phyloP scores from a whole-genome alignment of 768 basidiomycete genomes.

The Suillus plorans region DNA sequence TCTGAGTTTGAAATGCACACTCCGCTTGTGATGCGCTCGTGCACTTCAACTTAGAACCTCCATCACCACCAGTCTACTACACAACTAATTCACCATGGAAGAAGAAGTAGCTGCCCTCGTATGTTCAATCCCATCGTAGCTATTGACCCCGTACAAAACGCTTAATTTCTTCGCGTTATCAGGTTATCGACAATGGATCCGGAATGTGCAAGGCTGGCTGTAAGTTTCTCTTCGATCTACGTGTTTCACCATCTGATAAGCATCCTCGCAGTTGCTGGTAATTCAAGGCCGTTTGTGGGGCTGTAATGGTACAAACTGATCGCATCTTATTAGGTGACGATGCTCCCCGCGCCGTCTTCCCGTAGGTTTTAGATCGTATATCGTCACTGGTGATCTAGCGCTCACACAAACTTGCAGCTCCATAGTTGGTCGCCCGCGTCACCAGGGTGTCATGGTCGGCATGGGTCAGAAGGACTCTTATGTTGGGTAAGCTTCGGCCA shows the following conservation, averaged over 20 bases:
- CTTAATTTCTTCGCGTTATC: conserved; percentile 6
- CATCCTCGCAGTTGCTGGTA: conserved; percentile 60
- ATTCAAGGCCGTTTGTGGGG: not conserved
- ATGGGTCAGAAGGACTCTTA: conserved; percentile 98
- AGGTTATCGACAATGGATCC: conserved; percentile 93
- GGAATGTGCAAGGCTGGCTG: conserved; percentile 99
- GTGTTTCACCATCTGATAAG: conserved; percentile 20
- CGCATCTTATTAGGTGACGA: conserved; percentile 67
- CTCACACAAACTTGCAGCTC: conserved; percentile 47
- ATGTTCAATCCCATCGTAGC: conserved; percentile 17
- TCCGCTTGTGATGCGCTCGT: conserved; percentile 1
- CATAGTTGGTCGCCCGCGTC: conserved; percentile 92
- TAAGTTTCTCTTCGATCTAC: conserved; percentile 41
- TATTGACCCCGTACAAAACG: not conserved
- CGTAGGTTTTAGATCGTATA: conserved; percentile 54
- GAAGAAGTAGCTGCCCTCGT: conserved; percentile 64
- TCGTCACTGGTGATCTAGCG: not conserved
- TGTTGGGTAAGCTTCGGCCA: conserved; percentile 61
- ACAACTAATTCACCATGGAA: conserved; percentile 46
- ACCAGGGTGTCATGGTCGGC: conserved; percentile 95
- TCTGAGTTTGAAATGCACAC: conserved; percentile 4
- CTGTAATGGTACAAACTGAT: conserved; percentile 6
- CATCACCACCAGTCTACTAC: conserved; percentile 22
- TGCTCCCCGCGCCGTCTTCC: conserved; percentile 90
- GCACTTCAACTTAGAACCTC: conserved; percentile 1